These are phyloP conservation scores for Eleusine coracana DNA, from an alignment of 176 grass and related monocot genomes.

Conservation along the genomic window DNA sequence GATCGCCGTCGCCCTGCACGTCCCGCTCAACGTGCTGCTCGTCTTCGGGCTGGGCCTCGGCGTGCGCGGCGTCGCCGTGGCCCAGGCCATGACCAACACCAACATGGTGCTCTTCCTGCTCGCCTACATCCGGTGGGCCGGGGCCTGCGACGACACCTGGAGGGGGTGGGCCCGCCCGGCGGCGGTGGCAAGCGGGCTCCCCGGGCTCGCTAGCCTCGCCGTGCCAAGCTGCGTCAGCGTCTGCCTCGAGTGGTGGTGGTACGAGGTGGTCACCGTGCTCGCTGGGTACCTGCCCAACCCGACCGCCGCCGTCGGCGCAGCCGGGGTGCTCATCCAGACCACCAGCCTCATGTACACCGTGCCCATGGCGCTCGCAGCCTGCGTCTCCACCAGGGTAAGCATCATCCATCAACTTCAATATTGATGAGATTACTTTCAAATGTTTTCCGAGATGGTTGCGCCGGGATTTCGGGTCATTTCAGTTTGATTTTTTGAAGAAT, in stretches of 20 bases:
- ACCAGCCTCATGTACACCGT: conserved; percentile 98
- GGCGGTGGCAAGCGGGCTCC: conserved; percentile 50
- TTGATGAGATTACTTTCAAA: neutral
- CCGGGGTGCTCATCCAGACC: conserved; percentile 95
- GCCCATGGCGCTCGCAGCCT: conserved; percentile 92
- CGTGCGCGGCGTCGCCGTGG: conserved; percentile 77
- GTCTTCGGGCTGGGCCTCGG: conserved; percentile 83
- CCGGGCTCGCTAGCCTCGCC: conserved; percentile 69
- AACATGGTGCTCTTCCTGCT: conserved; percentile 95
- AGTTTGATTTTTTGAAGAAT: neutral
- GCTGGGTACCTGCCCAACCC: conserved; percentile 85
- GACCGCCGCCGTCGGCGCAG: conserved; percentile 77
- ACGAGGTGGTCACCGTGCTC: conserved; percentile 97
- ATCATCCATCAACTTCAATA: neutral
- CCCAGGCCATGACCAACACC: conserved; percentile 86
- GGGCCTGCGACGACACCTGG: conserved; percentile 71
- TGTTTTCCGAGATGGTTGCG: neutral
- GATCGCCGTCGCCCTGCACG: conserved; percentile 71
- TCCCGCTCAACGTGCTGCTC: conserved; percentile 75
- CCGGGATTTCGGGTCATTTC: neutral
- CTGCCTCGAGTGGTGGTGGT: conserved; percentile 99
- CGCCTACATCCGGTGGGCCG: conserved; percentile 62
- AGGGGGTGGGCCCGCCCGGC: conserved; percentile 56
- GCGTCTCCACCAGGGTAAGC: conserved; percentile 87
- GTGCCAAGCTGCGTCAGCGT: conserved; percentile 88